These are phyloP conservation scores for Aspergillus sclerotiicarbonarius DNA, from an alignment of 495 filamentous ascomycete genomes.

Conservation along the genomic window DNA sequence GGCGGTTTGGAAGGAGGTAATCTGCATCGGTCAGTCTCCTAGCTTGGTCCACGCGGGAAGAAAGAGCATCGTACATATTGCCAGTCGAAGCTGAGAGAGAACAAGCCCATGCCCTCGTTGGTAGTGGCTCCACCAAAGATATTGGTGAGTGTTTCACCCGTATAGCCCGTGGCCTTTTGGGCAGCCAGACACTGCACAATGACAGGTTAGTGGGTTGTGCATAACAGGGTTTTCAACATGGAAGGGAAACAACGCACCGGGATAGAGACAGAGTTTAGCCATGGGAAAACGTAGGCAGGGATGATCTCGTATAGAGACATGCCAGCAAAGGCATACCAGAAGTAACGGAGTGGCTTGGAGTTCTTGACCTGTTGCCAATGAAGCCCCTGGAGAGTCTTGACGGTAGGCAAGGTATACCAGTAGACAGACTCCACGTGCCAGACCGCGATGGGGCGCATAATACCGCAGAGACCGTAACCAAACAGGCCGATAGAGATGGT, in stretches of 20 bases:
- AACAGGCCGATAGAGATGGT: slow-evolving; percentile 41
- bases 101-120: slow-evolving; percentile 51
- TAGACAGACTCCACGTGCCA: slow-evolving; percentile 52
- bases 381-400: slow-evolving; percentile 30
- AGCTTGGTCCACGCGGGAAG: no score
- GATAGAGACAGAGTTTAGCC: slow-evolving; percentile 54
- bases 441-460: slow-evolving; percentile 52
- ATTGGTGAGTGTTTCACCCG: slow-evolving; percentile 31
- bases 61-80: slow-evolving; percentile 45
- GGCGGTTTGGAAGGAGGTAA: slow-evolving; percentile 33
- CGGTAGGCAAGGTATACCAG: slow-evolving; percentile 33
- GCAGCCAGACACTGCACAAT: slow-evolving; percentile 38
- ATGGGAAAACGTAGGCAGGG: slow-evolving; percentile 54
- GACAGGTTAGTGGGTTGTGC: neutral
- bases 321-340: slow-evolving; percentile 33
- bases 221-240: no score
- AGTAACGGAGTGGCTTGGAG: slow-evolving; percentile 29
- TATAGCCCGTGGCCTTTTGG: slow-evolving; percentile 26
- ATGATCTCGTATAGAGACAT: slow-evolving; percentile 51
- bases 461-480: slow-evolving; percentile 53
- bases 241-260: slow-evolving; percentile 26
- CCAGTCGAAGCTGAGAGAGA: slow-evolving; percentile 54
- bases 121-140: slow-evolving; percentile 55
- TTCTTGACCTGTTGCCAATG: slow-evolving; percentile 33
- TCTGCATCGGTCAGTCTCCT: slow-evolving; percentile 20